Conservation (phyloP, 2,329 filamentous ascomycete genomes). For the Cordyceps farinosa region DNA sequence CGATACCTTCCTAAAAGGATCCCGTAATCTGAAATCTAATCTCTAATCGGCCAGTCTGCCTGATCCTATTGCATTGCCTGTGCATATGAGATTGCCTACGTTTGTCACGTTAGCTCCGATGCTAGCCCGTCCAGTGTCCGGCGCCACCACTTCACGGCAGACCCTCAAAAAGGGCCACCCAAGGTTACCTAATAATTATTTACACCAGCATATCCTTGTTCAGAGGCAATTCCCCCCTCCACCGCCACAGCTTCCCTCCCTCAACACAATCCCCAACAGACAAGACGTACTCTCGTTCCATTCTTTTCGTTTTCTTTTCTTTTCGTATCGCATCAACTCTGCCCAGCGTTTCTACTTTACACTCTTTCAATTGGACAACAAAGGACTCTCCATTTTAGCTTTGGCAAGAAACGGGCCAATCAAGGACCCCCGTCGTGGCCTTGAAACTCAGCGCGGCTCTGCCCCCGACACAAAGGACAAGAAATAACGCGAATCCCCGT, state of each 20-base stretch:
- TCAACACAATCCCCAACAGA: background rate
- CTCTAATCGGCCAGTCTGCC: background rate
- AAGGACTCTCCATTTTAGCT: background rate
- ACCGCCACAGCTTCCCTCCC: background rate
- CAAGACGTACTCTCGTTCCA: background rate
- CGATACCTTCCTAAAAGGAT: background rate
- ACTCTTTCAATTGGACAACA: background rate
- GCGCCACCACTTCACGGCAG: background rate
- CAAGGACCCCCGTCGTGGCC: background rate
- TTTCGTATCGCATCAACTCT: background rate
- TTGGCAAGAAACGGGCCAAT: background rate
- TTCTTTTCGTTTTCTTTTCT: background rate
- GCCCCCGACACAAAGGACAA: background rate
- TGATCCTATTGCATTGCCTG: background rate
- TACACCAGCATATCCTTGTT: background rate
- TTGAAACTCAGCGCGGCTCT: constrained; percentile 3
- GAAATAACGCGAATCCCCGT: background rate
- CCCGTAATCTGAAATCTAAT: background rate
- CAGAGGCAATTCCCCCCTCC: background rate
- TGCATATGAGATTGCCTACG: background rate
- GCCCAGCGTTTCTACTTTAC: background rate
- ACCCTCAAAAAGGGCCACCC: background rate
- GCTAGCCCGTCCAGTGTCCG: background rate
- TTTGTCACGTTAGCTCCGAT: background rate
- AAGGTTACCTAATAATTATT: constrained; percentile 16